phyloP scores from a whole-genome alignment of 768 basidiomycete species.

The Russula sp. region DNA sequence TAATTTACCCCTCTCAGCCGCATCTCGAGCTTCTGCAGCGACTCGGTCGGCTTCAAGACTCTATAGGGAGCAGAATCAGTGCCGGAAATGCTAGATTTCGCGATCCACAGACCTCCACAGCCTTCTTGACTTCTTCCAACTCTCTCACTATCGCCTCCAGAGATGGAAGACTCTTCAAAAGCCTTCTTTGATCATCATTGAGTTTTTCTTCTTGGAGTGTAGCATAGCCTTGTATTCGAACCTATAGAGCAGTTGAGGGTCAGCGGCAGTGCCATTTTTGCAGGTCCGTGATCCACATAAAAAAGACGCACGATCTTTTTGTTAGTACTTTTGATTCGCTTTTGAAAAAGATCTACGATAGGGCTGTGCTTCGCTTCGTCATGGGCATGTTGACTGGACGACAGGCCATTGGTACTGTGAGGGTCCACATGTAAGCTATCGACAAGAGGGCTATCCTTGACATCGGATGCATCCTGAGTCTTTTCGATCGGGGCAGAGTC shows the following conservation, averaged over 20 bases:
- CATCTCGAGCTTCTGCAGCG: constrained; percentile 54
- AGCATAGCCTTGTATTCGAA: constrained; percentile 70
- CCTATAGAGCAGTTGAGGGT: constrained; percentile 42
- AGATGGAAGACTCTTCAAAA: constrained; percentile 65
- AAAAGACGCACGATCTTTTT: constrained; percentile 77
- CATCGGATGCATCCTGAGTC: constrained; percentile 20
- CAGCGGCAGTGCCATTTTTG: constrained; percentile 11
- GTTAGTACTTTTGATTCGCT: constrained; percentile 68
- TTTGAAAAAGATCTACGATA: constrained; percentile 73
- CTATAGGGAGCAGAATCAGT: constrained; percentile 39
- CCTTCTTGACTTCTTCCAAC: constrained; percentile 78
- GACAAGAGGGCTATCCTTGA: constrained; percentile 20
- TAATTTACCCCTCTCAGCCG: constrained; percentile 53
- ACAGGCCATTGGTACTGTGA: constrained; percentile 21
- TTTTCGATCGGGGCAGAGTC: constrained; percentile 24
- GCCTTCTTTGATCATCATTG: constrained; percentile 83
- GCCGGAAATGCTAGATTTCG: constrained; percentile 1
- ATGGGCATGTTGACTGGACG: constrained; percentile 30
- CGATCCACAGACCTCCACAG: constrained; percentile 61
- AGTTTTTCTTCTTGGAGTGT: constrained; percentile 65
- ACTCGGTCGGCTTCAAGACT: constrained; percentile 59
- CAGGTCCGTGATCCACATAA: constrained; percentile 28
- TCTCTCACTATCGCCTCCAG: constrained; percentile 81
- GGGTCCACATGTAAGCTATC: constrained; percentile 24
- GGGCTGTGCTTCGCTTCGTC: constrained; percentile 57